Base-by-base conservation (phyloP, 805 yeast species). In the Lachancea meyersii region DNA sequence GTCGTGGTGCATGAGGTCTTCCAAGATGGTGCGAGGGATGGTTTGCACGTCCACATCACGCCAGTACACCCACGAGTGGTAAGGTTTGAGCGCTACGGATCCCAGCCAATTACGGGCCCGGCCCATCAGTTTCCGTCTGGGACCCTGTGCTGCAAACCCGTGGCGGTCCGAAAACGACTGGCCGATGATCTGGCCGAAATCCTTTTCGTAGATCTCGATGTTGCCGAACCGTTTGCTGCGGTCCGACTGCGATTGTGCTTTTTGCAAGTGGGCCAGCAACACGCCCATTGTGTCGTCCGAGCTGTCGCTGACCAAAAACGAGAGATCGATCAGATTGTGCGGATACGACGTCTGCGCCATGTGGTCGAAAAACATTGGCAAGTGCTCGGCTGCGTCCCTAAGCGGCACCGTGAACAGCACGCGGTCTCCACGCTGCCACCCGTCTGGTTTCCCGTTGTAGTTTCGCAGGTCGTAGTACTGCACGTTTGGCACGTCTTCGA, bases 31-130 rank as follows among this genome's bases (percentile, higher is more conserved):
- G 1, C 80, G 73, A 4, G 96, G 95, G 23, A 83, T 79, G 0
- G 89, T 80, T 61, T 89, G 96, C n/a, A 91, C 95, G 64, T 91
- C 97, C 10, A 93, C 96, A 68, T 91, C 97, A 64, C 97, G 73
- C 97, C 97, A 91, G 63, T 89, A 88, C 6, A 91, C 96, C 84
- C 89, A 88, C 6, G 95, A 80, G 61, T 91, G 97, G 61, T 91
- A 80, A 1, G 97, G 97, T 61, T 80, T 82, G 38, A 91, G 64
- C 1, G 96, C 94, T 5, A 83, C 87, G 1, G 91, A 70, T 59
- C 88, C 77, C 33, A 91, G 68, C 97, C 97, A 91, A 63, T 91
- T 91, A 61, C 97, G 74, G 5, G 97, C 97, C 46, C 88, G 73
- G 4, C 95, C 97, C 97, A 91, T 91, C 52, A 87, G 73, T 62